These are phyloP conservation scores for Asterionellopsis glacialis DNA, from an alignment of 108 stramenopile species.

Conservation along the genomic window DNA sequence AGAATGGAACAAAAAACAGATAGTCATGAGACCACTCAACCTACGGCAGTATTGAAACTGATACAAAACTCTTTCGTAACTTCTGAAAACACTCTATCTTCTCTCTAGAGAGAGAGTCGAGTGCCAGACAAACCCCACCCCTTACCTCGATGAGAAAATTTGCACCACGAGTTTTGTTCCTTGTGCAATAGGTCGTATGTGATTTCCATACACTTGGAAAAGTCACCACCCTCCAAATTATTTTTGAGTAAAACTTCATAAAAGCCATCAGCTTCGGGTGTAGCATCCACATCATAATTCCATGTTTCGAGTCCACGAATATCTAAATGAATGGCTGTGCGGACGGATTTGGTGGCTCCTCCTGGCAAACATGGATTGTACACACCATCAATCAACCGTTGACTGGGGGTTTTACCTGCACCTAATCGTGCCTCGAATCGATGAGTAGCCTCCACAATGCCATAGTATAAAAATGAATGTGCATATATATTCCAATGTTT, in stretches of 20 bases:
- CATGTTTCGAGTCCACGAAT: conserved; percentile 33
- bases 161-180: conserved; percentile 70
- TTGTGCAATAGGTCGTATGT: conserved; percentile 44
- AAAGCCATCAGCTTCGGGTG: conserved; percentile 23
- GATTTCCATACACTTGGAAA: conserved; percentile 40
- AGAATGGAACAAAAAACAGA: too few relatives aligned
- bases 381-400: conserved; percentile 39
- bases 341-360: conserved; percentile 25
- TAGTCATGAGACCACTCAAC: too few relatives aligned
- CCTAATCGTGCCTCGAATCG: conserved; percentile 36
- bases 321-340: conserved; percentile 54
- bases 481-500: conserved; percentile 90
- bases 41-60: too few relatives aligned
- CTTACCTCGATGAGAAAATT: conserved; percentile 71
- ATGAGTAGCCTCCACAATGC: conserved; percentile 66
- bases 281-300: conserved; percentile 18
- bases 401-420: conserved; percentile 13
- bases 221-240: conserved; percentile 36
- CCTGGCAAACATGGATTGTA: conserved; percentile 76
- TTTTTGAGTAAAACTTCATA: conserved; percentile 58
- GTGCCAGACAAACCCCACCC: too few relatives aligned
- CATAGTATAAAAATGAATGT: conserved; percentile 88
- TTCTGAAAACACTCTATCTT: too few relatives aligned
- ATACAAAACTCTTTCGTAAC: too few relatives aligned
- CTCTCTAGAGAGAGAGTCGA: too few relatives aligned